Evolutionary conservation across 2,329 filamentous ascomycete genomes (phyloP), one percentile per base, ranked within the genome.

Genomic region (Diaporthe ampelina): DNA sequence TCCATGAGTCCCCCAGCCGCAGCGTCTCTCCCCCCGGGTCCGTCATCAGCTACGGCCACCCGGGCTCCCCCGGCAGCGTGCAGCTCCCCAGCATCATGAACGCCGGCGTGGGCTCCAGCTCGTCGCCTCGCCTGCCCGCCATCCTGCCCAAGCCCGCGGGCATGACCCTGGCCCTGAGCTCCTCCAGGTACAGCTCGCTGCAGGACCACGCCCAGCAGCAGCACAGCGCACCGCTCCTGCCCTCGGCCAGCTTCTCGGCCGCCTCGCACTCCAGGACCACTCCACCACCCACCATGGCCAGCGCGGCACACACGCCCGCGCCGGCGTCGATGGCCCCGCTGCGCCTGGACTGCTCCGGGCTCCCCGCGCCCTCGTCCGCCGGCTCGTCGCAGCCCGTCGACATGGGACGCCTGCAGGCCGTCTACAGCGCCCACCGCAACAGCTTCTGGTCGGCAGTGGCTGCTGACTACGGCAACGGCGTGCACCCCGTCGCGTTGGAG

Each of bases 391-490:
- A 85, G 75, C 85, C 87, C 76, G 87, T 93, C 76, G 91, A 94
- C 81, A 87, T 91, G 79, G 85, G 88, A 37, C 92, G 93, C 63
- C 91, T 96, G 32, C 89, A 91, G 63, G 87, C 89, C 75, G 90
- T 95, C 77, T 95, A 95, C 82, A 89, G 91, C 70, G 85, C 89
- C 10, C 93, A 94, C 83, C 91, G 93, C 57, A 86, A 88, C 68
- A 89, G 90, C 11, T 95, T 96, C 84, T 96, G 94, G 94, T 86
- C 89, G 45, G 87, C 89, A 63, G 89, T 96, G 48, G 93, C 93
- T 40, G 85, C 89, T 35, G 93, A 95, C 79, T 95, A 95, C 79
- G 93, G 93, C 70, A 82, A 85, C 19, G 89, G 91, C 45, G 87
- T 88, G 1, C 91, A 90, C 65, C 90, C 93, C 1, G 86, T 88